Evolutionary conservation across 1,284 basidiomycete species (phyloP), one percentile per base, ranked within the genome.

Genomic region (Ceratobasidium sp.): DNA sequence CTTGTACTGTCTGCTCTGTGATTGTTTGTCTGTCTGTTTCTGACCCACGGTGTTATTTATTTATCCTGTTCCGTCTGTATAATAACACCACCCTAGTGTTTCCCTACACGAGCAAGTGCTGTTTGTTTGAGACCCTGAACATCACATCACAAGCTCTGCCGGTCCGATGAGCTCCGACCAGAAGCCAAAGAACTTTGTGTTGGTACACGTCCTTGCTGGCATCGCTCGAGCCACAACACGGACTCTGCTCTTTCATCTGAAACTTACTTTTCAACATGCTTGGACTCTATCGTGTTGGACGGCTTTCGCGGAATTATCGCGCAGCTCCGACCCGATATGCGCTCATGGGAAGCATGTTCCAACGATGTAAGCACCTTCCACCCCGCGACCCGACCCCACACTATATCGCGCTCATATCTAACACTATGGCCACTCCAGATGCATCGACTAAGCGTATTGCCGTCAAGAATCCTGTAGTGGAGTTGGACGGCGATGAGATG

Each of bases 401-500:
- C 65, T 46, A 4, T 46, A 48, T 33, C 30, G n/a, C 30, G 30
- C 35, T 59, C 68, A 46, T 35, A 57, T 33, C 68, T 46, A 70
- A 69, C 23, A 54, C 46, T 52, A 35, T 50, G 50, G 23, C 66
- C 20, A 3, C 69, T 7, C 50, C 76, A 77, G 76, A 67, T 70
- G 76, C 46, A 33, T 77, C 67, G 20, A 69, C 64, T 20, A 68
- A 68, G 16, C 78, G 77, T 0, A 98, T 99, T 85, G 90, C 89
- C 62, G 96, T 98, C 79, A 87, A 90, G 83, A 96, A 97, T 84
- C 96, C 97, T 27, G 91, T 99, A 79, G 97, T 99, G 78, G 97
- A 99, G 88, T 91, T 99, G 77, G 96, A 98, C 85, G 96, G 96
- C 71, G 96, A 98, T 86, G 96, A 98, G 87, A 97, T 97, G 96